These are phyloP conservation scores for Yamadazyma spencermartinsiae DNA, from an alignment of 1,139 yeast species.

Conservation along the genomic window DNA sequence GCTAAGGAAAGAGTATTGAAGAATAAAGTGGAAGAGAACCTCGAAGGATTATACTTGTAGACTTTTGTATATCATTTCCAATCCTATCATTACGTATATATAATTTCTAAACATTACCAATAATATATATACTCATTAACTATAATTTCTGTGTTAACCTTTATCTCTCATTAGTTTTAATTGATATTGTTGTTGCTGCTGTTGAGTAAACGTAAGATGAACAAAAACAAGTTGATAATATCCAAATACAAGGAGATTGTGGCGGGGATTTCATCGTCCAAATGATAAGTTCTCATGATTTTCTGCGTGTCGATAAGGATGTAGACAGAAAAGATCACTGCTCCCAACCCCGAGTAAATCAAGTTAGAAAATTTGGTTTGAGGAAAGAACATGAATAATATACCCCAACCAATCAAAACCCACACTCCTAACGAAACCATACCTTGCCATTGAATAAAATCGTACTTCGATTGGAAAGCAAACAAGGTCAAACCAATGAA, in stretches of 20 bases:
- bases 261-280: slow-evolving; percentile 85
- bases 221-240: slow-evolving; percentile 75
- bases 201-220: slow-evolving; percentile 68
- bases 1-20: slow-evolving; percentile 97
- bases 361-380: slow-evolving; percentile 52
- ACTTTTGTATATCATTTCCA: too few species aligned
- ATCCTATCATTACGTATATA: slow-evolving; percentile 2
- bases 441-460: slow-evolving; percentile 74
- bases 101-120: neutral
- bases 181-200: slow-evolving; percentile 23
- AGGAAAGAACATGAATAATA: slow-evolving; percentile 70
- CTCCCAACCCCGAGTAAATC: slow-evolving; percentile 72
- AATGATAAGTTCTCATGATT: slow-evolving; percentile 75
- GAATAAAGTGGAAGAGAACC: slow-evolving; percentile 95
- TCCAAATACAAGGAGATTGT: slow-evolving; percentile 79
- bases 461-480: slow-evolving; percentile 83
- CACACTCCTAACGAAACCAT: slow-evolving; percentile 61
- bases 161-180: too few species aligned
- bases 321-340: slow-evolving; percentile 69
- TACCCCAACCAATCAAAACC: slow-evolving; percentile 71
- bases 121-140: neutral
- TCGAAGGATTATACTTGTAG: slow-evolving; percentile 88
- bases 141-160: neutral
- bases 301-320: slow-evolving; percentile 81
- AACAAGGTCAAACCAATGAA: slow-evolving; percentile 75